Evolutionary conservation across 2,329 filamentous ascomycete genomes (phyloP).

Genomic region (Diaporthe vexans): DNA sequence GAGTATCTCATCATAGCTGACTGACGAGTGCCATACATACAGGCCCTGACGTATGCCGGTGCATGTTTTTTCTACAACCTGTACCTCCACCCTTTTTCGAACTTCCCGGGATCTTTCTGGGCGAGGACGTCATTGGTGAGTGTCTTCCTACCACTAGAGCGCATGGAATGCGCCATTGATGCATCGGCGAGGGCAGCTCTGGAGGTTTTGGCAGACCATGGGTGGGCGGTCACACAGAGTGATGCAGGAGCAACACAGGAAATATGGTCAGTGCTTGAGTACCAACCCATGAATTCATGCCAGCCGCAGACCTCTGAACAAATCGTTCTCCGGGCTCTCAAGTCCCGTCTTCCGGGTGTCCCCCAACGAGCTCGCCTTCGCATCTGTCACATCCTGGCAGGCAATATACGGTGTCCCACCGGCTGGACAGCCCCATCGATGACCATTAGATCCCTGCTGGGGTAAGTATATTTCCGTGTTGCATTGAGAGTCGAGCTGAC

Average conservation of each 20-base stretch:
- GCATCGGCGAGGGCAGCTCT: background rate
- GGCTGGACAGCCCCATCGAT: slow-evolving; percentile 22
- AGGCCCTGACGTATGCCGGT: background rate
- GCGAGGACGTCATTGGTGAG: background rate
- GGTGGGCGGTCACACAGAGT: background rate
- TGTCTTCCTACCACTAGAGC: background rate
- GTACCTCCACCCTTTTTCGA: background rate
- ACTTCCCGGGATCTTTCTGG: background rate
- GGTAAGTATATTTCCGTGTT: background rate
- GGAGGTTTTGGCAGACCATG: slow-evolving; percentile 3
- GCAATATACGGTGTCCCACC: slow-evolving; percentile 41
- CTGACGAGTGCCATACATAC: background rate
- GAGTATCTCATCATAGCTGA: background rate
- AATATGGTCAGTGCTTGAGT: background rate
- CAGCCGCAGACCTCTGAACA: background rate
- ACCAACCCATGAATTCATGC: too few species aligned
- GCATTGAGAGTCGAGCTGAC: background rate
- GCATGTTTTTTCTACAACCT: slow-evolving; percentile 3
- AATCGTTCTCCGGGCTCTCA: background rate
- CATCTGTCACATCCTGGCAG: slow-evolving; percentile 15
- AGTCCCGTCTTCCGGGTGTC: background rate
- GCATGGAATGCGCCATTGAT: background rate
- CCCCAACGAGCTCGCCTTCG: slow-evolving; percentile 29
- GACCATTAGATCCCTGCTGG: background rate
- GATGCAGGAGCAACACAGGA: background rate